Evolutionary conservation across 2,329 filamentous ascomycete species (phyloP).

Genomic region (Epichloe elymi): DNA sequence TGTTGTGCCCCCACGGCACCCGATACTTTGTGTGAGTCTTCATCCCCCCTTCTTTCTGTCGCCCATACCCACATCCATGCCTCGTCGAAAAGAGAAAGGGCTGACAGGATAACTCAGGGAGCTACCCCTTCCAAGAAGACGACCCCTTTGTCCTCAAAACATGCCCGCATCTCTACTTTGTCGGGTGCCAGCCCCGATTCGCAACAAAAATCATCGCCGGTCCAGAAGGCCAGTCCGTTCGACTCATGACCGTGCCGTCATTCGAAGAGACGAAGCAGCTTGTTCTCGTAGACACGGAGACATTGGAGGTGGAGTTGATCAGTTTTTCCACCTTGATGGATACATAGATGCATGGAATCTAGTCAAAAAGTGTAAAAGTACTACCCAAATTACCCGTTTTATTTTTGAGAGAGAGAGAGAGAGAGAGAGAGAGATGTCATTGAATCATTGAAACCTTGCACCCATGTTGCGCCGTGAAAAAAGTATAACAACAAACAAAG

Average conservation of each 20-base stretch:
- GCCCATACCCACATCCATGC: no score
- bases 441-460: no score
- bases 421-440: no score
- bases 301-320: slow-evolving; percentile 62
- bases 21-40: slow-evolving; percentile 75
- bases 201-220: slow-evolving; percentile 58
- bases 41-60: neutral
- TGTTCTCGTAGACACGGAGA: slow-evolving; percentile 75
- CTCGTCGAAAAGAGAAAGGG: neutral
- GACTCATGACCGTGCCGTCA: slow-evolving; percentile 70
- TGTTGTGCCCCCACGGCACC: slow-evolving; percentile 81
- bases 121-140: slow-evolving; percentile 88
- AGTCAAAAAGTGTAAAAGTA: neutral
- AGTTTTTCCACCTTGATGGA: slow-evolving; percentile 29
- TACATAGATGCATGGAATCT: neutral
- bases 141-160: slow-evolving; percentile 79
- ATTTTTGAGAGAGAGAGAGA: neutral
- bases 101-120: slow-evolving; percentile 41
- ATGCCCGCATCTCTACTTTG: slow-evolving; percentile 85
- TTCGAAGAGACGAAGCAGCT: slow-evolving; percentile 70
- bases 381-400: neutral
- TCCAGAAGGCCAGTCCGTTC: slow-evolving; percentile 53
- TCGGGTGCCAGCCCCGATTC: slow-evolving; percentile 72
- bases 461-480: no score
- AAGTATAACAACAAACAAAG: no score